phyloP scores from a whole-genome alignment of 257 asterid species.

The Cynanchum wilfordii region DNA sequence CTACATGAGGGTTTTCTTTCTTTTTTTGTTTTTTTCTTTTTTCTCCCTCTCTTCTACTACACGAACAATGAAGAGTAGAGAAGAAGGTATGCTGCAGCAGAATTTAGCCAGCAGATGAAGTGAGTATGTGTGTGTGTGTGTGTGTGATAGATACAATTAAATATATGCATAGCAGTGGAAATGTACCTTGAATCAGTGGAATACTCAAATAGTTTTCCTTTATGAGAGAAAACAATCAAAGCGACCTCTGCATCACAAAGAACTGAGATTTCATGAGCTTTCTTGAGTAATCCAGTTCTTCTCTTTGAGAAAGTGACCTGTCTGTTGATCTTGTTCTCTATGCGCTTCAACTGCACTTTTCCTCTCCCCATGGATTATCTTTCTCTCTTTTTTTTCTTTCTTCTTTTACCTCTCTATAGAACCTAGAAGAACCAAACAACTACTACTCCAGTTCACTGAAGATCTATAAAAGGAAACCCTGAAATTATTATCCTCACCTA shows the following conservation, averaged over 20 bases:
- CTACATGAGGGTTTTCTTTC: background rate
- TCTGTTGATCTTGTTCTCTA: slow-evolving; percentile 81
- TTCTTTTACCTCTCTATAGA: background rate
- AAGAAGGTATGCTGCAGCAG: background rate
- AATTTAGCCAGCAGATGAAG: background rate
- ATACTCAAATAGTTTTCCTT: slow-evolving; percentile 76
- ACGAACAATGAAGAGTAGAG: background rate
- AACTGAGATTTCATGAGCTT: slow-evolving; percentile 82
- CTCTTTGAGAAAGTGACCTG: slow-evolving; percentile 86
- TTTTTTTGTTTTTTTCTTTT: too few species aligned
- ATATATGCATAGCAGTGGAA: background rate
- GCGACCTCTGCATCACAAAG: slow-evolving; percentile 82
- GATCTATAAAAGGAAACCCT: slow-evolving; percentile 47
- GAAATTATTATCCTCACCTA: slow-evolving; percentile 18
- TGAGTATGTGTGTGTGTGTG: too few species aligned
- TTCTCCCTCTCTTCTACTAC: background rate
- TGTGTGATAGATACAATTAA: background rate
- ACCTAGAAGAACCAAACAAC: background rate
- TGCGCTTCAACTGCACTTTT: slow-evolving; percentile 63
- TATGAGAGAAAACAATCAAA: slow-evolving; percentile 66
- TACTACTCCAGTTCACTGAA: slow-evolving; percentile 16
- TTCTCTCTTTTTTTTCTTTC: background rate
- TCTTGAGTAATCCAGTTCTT: slow-evolving; percentile 67
- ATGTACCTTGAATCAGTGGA: slow-evolving; percentile 62
- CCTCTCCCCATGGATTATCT: slow-evolving; percentile 65